A percentile compares a stretch with the other conserved stretches of the same genome.
Conservation (phyloP, 257 asterid genomes). For the Nicotiana tabacum region DNA sequence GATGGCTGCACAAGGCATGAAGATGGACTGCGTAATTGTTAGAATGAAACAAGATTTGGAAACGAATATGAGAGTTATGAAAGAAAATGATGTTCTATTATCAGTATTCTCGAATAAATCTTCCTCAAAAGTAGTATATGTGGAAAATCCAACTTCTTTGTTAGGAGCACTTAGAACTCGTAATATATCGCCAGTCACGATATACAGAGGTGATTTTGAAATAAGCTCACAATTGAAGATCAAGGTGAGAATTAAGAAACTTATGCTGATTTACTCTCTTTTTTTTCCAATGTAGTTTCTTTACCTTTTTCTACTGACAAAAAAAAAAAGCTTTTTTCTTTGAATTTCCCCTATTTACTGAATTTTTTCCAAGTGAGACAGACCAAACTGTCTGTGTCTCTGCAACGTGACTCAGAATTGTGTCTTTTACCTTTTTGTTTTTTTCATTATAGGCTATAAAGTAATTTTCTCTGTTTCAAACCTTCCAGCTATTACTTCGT, state of each 20-base stretch:
- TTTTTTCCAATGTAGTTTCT: background rate
- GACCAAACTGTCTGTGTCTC: background rate
- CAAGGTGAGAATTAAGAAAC: constrained; percentile 53
- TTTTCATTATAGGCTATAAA: background rate
- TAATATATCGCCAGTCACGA: constrained; percentile 71
- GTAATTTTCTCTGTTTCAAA: background rate
- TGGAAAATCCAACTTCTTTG: constrained; percentile 68
- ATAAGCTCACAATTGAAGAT: constrained; percentile 62
- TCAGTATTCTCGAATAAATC: constrained; percentile 49
- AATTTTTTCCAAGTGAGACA: background rate
- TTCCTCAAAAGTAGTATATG: constrained; percentile 58
- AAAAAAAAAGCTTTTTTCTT: background rate
- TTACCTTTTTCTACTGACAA: background rate
- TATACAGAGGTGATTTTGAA: constrained; percentile 83
- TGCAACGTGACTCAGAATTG: background rate
- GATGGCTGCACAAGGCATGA: constrained; percentile 77
- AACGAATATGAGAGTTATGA: constrained; percentile 39
- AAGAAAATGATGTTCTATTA: constrained; percentile 79
- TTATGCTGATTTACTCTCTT: constrained; percentile 3
- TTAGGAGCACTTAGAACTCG: constrained; percentile 92
- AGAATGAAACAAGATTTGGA: constrained; percentile 36
- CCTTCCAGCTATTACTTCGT: background rate
- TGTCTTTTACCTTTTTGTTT: background rate
- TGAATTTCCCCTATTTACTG: background rate
- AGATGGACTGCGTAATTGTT: constrained; percentile 73